Percentiles rank a stretch among this genome's conserved stretches.
These are phyloP conservation scores for Amniculicola lignicola DNA, from an alignment of 495 filamentous ascomycete species.

Conservation along the genomic window DNA sequence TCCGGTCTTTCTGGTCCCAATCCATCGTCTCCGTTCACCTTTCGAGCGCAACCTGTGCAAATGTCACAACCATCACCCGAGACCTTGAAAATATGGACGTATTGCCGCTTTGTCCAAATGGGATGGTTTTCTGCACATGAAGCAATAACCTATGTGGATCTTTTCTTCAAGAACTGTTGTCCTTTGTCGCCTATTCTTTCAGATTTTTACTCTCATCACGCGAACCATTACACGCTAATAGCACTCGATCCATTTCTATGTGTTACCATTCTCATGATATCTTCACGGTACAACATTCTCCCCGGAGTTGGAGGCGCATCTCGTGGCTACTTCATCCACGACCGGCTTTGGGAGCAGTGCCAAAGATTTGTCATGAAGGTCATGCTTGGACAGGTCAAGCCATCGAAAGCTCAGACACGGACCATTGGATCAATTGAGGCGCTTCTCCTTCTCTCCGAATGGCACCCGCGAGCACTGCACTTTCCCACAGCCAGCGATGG, in stretches of 20 bases:
- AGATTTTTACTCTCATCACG: slow-evolving; percentile 49
- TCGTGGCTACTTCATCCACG: slow-evolving; percentile 55
- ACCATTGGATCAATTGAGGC: slow-evolving; percentile 53
- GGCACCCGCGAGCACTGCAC: slow-evolving; percentile 54
- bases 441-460: slow-evolving; percentile 54
- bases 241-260: slow-evolving; percentile 51
- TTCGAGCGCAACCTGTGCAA: slow-evolving; percentile 25
- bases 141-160: slow-evolving; percentile 44
- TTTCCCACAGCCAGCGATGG: slow-evolving; percentile 51
- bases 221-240: slow-evolving; percentile 47
- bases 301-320: slow-evolving; percentile 53
- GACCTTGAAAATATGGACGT: slow-evolving; percentile 49
- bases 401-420: slow-evolving; percentile 37
- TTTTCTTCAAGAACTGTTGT: slow-evolving; percentile 55
- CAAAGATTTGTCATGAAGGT: slow-evolving; percentile 52
- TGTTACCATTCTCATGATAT: slow-evolving; percentile 54
- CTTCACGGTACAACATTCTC: slow-evolving; percentile 47
- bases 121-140: slow-evolving; percentile 54
- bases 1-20: slow-evolving; percentile 15
- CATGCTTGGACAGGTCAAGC: slow-evolving; percentile 52
- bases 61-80: slow-evolving; percentile 34
- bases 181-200: slow-evolving; percentile 53
- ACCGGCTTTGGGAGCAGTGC: slow-evolving; percentile 54
- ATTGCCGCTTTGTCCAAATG: slow-evolving; percentile 53
- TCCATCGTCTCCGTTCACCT: slow-evolving; percentile 28